Conservation (phyloP, 2,329 filamentous ascomycete species). For the Botrytis deweyae region DNA sequence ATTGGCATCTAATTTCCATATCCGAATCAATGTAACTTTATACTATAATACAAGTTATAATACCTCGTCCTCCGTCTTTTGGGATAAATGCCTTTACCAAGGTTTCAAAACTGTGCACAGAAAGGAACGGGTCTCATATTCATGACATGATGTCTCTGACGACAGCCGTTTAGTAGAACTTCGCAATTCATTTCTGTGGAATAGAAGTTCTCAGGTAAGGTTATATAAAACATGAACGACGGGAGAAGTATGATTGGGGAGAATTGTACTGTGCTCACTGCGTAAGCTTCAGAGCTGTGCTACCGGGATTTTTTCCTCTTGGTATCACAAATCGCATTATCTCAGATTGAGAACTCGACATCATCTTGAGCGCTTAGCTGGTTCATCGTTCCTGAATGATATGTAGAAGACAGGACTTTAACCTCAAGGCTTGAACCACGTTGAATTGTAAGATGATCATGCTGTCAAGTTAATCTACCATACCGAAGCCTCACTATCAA, state of each 20-base stretch:
- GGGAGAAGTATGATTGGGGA: not conserved
- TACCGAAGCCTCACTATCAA: not conserved
- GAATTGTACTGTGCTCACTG: not conserved
- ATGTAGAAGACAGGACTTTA: not conserved
- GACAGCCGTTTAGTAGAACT: not conserved
- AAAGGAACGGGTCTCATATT: not conserved
- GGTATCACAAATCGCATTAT: not conserved
- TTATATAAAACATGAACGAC: not conserved
- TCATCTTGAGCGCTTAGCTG: not conserved
- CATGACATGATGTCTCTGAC: not conserved
- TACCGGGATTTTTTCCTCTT: not conserved
- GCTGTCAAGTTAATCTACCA: not conserved
- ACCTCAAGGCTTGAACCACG: not conserved
- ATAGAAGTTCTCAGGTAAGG: not conserved
- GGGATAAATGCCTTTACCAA: not conserved
- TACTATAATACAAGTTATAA: not conserved
- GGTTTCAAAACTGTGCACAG: not conserved
- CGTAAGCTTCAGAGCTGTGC: not conserved
- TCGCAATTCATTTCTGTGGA: not conserved
- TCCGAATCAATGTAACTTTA: not conserved
- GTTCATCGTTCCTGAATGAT: not conserved
- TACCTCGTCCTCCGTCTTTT: not conserved
- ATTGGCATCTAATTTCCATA: not conserved
- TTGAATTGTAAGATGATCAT: not conserved
- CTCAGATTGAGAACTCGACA: not conserved